Conservation (phyloP, 768 basidiomycete genomes). For the Nidularia sp. region DNA sequence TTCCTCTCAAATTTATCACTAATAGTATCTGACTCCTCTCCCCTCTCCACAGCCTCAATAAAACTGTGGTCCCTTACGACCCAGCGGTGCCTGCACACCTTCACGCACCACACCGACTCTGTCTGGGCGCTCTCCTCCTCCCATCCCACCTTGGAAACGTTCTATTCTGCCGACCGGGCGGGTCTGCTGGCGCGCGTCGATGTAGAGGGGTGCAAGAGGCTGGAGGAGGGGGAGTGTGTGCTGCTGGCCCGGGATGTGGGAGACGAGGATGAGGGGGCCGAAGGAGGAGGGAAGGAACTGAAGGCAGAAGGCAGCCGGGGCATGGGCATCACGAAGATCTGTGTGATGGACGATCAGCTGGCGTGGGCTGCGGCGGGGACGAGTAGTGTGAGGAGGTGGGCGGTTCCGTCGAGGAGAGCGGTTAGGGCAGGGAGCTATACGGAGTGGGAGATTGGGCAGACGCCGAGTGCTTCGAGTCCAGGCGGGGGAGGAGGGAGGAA, state of each 20-base stretch:
- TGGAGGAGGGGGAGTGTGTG: constrained; percentile 87
- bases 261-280: constrained; percentile 16
- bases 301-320: constrained; percentile 54
- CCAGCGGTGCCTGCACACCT: constrained; percentile 92
- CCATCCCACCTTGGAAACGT: constrained; percentile 80
- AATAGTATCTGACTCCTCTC: constrained; percentile 8
- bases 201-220: constrained; percentile 73
- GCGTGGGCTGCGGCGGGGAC: constrained; percentile 90
- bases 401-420: constrained; percentile 49
- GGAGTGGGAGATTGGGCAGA: background rate
- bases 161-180: constrained; percentile 92
- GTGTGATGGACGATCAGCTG: constrained; percentile 75
- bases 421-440: constrained; percentile 18
- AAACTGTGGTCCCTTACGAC: constrained; percentile 92
- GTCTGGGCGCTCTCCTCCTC: constrained; percentile 92
- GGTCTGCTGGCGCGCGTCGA: constrained; percentile 93
- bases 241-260: constrained; percentile 71
- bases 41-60: constrained; percentile 51
- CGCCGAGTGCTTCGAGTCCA: background rate
- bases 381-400: constrained; percentile 82
- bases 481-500: background rate
- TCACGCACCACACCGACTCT: constrained; percentile 90
- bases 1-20: constrained; percentile 2
- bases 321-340: constrained; percentile 71
- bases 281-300: constrained; percentile 67